A percentile compares a stretch with the other conserved stretches of the same genome.
Conservation (phyloP, 805 yeast genomes). For the Torulaspora delbrueckii region DNA sequence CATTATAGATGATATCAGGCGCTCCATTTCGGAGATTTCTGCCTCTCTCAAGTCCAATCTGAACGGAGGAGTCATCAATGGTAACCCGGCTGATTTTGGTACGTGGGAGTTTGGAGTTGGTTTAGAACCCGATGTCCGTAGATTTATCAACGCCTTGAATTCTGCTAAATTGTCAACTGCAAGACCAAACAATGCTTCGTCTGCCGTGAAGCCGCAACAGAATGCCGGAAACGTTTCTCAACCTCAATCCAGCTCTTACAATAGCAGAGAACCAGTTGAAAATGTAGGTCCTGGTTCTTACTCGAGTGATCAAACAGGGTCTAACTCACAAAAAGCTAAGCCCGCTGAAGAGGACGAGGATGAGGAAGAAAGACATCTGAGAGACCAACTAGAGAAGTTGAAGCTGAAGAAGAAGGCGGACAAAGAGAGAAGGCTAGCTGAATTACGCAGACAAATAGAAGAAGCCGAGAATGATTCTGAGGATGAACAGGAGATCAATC, state of each 20-base stretch:
- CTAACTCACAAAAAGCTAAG: background rate
- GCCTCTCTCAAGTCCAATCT: constrained; percentile 37
- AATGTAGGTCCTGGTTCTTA: background rate
- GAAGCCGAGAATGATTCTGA: constrained; percentile 45
- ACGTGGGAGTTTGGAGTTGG: constrained; percentile 84
- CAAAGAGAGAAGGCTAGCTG: constrained; percentile 54
- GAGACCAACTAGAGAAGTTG: constrained; percentile 36
- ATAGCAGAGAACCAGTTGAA: background rate
- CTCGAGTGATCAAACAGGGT: background rate
- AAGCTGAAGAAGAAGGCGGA: constrained; percentile 49
- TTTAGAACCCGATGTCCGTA: constrained; percentile 60
- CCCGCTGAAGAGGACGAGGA: constrained; percentile 36
- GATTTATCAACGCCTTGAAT: constrained; percentile 53
- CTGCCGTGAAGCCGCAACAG: background rate
- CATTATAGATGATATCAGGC: constrained; percentile 66
- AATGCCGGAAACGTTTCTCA: background rate
- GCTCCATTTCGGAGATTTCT: constrained; percentile 59
- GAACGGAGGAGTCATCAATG: constrained; percentile 22
- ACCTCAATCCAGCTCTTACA: background rate
- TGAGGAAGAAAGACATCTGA: constrained; percentile 42
- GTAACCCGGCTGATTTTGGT: constrained; percentile 48
- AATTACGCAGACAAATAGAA: constrained; percentile 55
- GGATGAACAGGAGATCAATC: constrained; percentile 13
- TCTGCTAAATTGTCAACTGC: background rate
- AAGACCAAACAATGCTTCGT: background rate